Evolutionary conservation across 1,284 basidiomycete genomes (phyloP), one percentile per base, ranked within the genome.

Genomic region (Polyporus tsugae): DNA sequence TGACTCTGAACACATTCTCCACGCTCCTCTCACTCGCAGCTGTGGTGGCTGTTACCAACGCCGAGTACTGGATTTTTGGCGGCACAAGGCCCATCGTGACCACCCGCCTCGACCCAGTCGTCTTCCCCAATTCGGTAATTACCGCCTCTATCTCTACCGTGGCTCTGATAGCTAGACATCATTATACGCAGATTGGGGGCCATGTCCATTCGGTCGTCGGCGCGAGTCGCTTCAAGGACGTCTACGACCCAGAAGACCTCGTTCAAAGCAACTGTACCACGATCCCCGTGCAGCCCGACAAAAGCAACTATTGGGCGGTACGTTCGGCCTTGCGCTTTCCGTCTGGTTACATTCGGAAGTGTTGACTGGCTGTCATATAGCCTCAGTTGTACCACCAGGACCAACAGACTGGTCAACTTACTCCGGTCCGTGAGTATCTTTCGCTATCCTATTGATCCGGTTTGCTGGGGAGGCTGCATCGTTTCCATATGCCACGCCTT

Each of bases 151-250:
- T 60, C 6, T 57, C 36, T 25, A 1, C 6, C n/a, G 22, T 41
- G 10, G 13, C 3, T 4, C 19, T 55, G 33, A 39, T 49, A 19
- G 22, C 13, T 25, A 35, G 41, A 0, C 41, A 11, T n/a, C 11
- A 4, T 38, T 2, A 29, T 42, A 22, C 17, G 5, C 59, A 72
- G 74, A 52, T 76, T 52, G 72, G 70, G 35, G 55, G 69, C n/a
- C 79, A 80, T 61, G 73, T 73, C 7, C 79, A 80, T 60, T 76
- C 74, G n/a, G 66, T 80, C 60, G 73, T 75, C 61, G 79, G 79
- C 35, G 75, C 73, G 36, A 76, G 64, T 64, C 72, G 70, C 46
- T 74, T 77, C 65, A 69, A 73, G 67, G 62, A 65, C 25, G 71
- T 70, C 65, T 74, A 75, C 46, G 70, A 73, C 65, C 71, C 72